phyloP scores from a whole-genome alignment of 1,284 basidiomycete genomes.

The Irpex rosettiformis region DNA sequence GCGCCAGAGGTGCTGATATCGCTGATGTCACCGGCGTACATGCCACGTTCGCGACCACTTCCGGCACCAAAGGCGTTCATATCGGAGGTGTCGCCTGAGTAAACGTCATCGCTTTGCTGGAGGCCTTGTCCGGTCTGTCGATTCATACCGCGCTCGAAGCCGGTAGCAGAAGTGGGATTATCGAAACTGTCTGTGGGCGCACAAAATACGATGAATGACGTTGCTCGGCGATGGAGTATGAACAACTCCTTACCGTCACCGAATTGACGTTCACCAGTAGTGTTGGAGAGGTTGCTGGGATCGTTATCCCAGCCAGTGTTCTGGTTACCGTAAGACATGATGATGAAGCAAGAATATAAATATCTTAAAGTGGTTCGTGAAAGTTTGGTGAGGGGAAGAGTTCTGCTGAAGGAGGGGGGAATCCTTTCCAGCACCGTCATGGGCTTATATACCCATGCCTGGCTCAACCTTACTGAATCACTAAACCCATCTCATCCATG shows the following conservation, averaged over 20 bases:
- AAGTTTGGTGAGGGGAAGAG: not conserved
- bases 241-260: not conserved
- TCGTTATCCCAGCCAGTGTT: conserved; percentile 19
- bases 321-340: conserved; percentile 21
- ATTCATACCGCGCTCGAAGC: not conserved
- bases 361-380: not conserved
- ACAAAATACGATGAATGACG: not conserved
- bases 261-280: conserved; percentile 12
- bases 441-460: not conserved
- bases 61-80: conserved; percentile 4
- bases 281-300: conserved; percentile 21
- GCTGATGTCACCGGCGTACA: conserved; percentile 20
- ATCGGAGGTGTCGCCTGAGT: not conserved
- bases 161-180: not conserved
- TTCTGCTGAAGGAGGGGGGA: not conserved
- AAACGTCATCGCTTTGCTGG: not conserved
- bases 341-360: conserved; percentile 3
- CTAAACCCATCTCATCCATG: not conserved
- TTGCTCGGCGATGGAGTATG: not conserved
- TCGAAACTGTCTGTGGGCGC: not conserved
- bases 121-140: not conserved
- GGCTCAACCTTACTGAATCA: not conserved
- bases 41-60: conserved; percentile 11
- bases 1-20: conserved; percentile 14
- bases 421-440: not conserved